Base-by-base conservation (phyloP, 2,329 filamentous ascomycete species). In the Colletotrichum filicis region DNA sequence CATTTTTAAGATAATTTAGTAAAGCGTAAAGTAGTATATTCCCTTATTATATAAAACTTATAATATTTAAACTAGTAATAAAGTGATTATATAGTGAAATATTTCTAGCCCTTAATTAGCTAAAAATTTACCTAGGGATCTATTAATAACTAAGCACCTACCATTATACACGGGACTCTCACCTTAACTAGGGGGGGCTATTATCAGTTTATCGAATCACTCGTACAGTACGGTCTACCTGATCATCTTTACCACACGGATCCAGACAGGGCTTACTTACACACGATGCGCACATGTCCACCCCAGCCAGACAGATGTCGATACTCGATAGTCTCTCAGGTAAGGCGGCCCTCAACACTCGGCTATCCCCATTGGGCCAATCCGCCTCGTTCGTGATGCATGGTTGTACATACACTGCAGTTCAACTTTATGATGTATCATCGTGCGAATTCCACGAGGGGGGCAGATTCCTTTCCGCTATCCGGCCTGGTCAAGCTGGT, bases 401-500 rank as follows among this genome's bases (percentile, higher is more conserved):
- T 22, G 28, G 24, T 32, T 49, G 46, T 46, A 32, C 68, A 56
- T 46, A 32, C 68, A 56, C 42, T 70, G 42, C 35, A 26, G 53
- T 56, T 37, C 61, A 52, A 28, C 14, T 62, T 28, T 52, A 9
- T 7, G 4, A 52, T 49, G 71, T 72, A 74, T 68, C 71, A 74
- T 74, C 52, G 71, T 46, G 59, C 57, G 26, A 71, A 58, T 53
- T 55, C 68, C 46, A 62, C 22, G 37, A 55, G 57, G 55, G 55
- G 53, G 46, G 22, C 63, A 57, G 58, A 59, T 71, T 72, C 49
- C 71, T 59, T 72, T 68, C 71, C 71, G 71, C 68, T 63, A 64
- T 66, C 71, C 68, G 63, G 30, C 37, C 32, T 49, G 32, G 42
- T 57, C 58, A 53, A 32, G 32, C 32, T 49, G 46, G 53, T 62